Percentiles rank a stretch among this genome's conserved stretches.
These are phyloP conservation scores for Pseudogymnoascus sp. DNA, from an alignment of 2,329 filamentous ascomycete species.

Conservation along the genomic window DNA sequence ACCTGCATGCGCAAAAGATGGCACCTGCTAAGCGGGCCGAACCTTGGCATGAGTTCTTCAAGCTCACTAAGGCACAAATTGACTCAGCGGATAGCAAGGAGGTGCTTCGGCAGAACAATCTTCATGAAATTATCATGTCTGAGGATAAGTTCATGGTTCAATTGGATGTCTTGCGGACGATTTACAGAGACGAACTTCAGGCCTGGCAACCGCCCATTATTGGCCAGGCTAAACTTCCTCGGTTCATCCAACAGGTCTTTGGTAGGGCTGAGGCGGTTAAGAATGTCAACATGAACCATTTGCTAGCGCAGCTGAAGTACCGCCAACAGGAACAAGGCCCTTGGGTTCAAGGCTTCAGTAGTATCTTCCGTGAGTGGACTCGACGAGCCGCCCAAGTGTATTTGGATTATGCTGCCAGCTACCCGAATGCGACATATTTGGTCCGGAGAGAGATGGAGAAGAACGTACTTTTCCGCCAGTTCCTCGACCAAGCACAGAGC, in stretches of 20 bases:
- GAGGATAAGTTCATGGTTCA: slow-evolving; percentile 89
- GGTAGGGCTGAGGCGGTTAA: slow-evolving; percentile 84
- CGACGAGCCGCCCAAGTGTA: slow-evolving; percentile 85
- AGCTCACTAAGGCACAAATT: slow-evolving; percentile 68
- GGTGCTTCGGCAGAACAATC: slow-evolving; percentile 82
- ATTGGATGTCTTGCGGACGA: slow-evolving; percentile 72
- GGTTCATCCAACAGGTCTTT: slow-evolving; percentile 80
- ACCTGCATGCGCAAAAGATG: slow-evolving; percentile 65
- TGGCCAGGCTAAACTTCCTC: slow-evolving; percentile 65
- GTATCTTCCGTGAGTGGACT: slow-evolving; percentile 98
- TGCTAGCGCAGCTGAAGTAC: slow-evolving; percentile 91
- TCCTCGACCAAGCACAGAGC: slow-evolving; percentile 71
- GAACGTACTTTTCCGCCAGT: slow-evolving; percentile 80
- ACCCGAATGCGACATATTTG: slow-evolving; percentile 74
- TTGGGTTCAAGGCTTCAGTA: slow-evolving; percentile 88
- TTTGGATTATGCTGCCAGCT: slow-evolving; percentile 83
- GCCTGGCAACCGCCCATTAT: slow-evolving; percentile 73
- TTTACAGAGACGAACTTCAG: slow-evolving; percentile 78
- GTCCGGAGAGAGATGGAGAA: slow-evolving; percentile 77
- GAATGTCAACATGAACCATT: slow-evolving; percentile 84
- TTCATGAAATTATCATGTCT: slow-evolving; percentile 91
- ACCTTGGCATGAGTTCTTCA: slow-evolving; percentile 88
- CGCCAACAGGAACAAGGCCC: slow-evolving; percentile 94
- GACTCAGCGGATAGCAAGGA: slow-evolving; percentile 74
- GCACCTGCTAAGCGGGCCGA: slow-evolving; percentile 60